phyloP scores from a whole-genome alignment of 768 basidiomycete genomes.

The Leccinum ochraceum region DNA sequence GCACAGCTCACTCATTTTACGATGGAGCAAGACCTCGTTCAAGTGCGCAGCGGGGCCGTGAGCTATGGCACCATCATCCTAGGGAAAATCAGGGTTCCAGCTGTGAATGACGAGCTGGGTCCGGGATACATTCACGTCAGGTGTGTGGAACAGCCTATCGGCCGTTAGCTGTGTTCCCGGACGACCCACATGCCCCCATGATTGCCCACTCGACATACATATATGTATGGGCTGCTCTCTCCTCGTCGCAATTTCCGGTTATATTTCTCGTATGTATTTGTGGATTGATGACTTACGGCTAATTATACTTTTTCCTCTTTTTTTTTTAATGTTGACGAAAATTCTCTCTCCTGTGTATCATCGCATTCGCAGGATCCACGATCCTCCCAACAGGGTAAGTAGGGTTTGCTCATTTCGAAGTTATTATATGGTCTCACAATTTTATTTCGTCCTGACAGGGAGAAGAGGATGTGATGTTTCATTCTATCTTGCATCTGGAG shows the following conservation, averaged over 20 bases:
- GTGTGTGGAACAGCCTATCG: conserved; percentile 38
- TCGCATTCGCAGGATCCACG: conserved; percentile 57
- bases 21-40: conserved; percentile 45
- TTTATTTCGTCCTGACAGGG: conserved; percentile 44
- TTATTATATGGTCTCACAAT: conserved; percentile 7
- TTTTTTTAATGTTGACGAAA: conserved; percentile 2
- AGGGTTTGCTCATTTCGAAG: neutral
- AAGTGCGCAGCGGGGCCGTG: conserved; percentile 54
- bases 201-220: neutral
- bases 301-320: conserved; percentile 3
- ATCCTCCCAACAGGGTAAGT: conserved; percentile 68
- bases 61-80: conserved; percentile 73
- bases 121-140: conserved; percentile 71
- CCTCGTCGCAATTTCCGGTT: conserved; percentile 7
- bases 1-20: conserved; percentile 51
- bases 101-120: conserved; percentile 58
- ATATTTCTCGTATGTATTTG: conserved; percentile 2
- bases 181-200: conserved; percentile 4
- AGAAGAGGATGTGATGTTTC: conserved; percentile 63
- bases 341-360: neutral
- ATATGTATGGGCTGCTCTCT: conserved; percentile 9
- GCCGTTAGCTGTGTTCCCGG: neutral
- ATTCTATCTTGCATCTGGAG: conserved; percentile 68
- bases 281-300: conserved; percentile 14
- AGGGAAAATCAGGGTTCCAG: conserved; percentile 75